These are phyloP conservation scores for Neurospora discreta DNA, from an alignment of 495 filamentous ascomycete species.

Conservation along the genomic window DNA sequence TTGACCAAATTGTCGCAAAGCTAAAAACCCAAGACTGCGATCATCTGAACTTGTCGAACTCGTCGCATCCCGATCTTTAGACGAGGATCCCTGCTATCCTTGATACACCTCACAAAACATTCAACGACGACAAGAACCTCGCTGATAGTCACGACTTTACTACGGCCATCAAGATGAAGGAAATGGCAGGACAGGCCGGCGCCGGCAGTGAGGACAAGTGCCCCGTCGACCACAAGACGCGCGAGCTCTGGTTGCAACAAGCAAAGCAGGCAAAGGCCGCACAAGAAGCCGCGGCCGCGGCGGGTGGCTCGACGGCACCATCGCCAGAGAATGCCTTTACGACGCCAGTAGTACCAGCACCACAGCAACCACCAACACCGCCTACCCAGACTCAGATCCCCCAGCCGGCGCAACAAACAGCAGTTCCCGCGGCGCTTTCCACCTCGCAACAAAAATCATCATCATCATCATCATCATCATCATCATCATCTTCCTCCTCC, in stretches of 20 bases:
- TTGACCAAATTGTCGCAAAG: background rate
- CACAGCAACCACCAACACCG: background rate
- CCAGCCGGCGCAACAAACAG: constrained; percentile 1
- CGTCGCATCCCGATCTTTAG: background rate
- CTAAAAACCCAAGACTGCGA: background rate
- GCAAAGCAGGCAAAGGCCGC: constrained; percentile 17
- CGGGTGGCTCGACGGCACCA: background rate
- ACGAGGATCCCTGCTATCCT: background rate
- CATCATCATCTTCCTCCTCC: background rate
- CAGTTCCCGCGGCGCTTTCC: background rate
- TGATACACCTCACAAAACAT: background rate
- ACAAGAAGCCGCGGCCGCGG: background rate
- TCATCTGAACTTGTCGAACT: background rate
- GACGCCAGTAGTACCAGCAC: background rate
- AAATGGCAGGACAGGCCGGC: background rate
- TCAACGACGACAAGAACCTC: constrained; percentile 5
- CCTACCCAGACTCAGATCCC: background rate
- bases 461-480: constrained; percentile 2
- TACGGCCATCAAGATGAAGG: constrained; percentile 2
- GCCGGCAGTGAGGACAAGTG: constrained; percentile 40
- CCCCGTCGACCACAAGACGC: constrained; percentile 80
- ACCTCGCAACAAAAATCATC: background rate
- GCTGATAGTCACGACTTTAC: background rate
- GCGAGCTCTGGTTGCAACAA: constrained; percentile 64
- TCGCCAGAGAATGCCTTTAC: constrained; percentile 11